A percentile compares a stretch with the other conserved stretches of the same genome.
Evolutionary conservation across 176 grass and related monocot genomes (phyloP).

Genomic region (Cymbopogon citratus): DNA sequence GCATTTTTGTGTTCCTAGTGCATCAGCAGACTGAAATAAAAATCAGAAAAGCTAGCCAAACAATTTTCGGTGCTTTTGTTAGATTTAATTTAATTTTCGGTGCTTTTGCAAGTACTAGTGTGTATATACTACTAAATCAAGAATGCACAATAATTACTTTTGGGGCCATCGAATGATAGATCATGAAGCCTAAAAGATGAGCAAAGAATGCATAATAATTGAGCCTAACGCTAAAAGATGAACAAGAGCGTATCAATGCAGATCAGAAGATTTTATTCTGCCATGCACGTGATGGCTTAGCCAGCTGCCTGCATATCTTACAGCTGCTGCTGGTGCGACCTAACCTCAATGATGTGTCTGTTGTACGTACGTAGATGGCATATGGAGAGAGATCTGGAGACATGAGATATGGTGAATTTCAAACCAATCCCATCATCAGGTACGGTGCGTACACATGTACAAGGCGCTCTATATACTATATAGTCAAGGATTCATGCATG

Average conservation of each 20-base stretch:
- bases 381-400: constrained; percentile 45
- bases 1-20: not conserved
- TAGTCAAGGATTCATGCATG: not conserved
- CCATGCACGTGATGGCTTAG: constrained; percentile 41
- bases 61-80: not conserved
- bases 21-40: not conserved
- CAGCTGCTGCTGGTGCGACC: not conserved
- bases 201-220: not conserved
- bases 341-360: constrained; percentile 26
- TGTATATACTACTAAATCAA: not conserved
- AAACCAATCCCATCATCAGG: constrained; percentile 29
- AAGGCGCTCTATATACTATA: not conserved
- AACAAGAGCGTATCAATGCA: constrained; percentile 35
- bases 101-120: not conserved
- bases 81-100: not conserved
- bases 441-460: not conserved
- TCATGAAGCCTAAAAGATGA: constrained; percentile 13
- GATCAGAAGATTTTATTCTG: constrained; percentile 44
- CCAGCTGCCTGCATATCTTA: constrained; percentile 19
- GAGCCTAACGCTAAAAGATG: not conserved
- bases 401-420: constrained; percentile 39
- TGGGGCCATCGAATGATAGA: not conserved
- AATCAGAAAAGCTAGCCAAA: not conserved
- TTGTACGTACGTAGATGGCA: constrained; percentile 33
- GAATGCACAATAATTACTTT: constrained; percentile 16